phyloP scores from a whole-genome alignment of 345 rosid species.

The Gossypium thurberi region DNA sequence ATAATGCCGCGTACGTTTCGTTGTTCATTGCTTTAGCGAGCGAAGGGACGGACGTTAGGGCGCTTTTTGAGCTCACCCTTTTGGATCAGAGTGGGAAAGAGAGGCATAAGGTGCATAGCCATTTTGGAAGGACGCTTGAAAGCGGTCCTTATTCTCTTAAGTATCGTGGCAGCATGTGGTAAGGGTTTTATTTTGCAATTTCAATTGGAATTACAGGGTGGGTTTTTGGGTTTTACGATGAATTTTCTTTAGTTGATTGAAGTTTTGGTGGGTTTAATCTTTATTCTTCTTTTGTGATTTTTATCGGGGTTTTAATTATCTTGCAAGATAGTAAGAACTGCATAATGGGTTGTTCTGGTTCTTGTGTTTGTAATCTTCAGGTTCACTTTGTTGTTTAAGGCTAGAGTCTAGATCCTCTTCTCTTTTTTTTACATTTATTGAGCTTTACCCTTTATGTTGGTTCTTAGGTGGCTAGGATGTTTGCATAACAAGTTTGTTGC shows the following conservation, averaged over 20 bases:
- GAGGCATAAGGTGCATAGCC: conserved; percentile 66
- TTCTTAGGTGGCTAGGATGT: not conserved
- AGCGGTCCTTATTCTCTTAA: conserved; percentile 59
- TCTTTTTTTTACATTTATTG: not conserved
- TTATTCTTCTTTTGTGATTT: not conserved
- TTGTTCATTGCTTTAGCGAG: conserved; percentile 64
- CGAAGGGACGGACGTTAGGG: conserved; percentile 65
- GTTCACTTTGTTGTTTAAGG: not conserved
- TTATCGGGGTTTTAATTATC: not conserved
- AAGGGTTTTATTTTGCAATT: conserved; percentile 14
- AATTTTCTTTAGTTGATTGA: not conserved
- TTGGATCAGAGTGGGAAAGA: conserved; percentile 73
- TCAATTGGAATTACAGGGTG: conserved; percentile 9
- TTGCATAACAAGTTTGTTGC: not conserved
- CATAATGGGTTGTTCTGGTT: not conserved
- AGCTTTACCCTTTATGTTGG: not conserved
- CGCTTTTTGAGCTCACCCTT: conserved; percentile 60
- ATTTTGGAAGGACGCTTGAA: conserved; percentile 67
- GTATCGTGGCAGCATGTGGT: conserved; percentile 77
- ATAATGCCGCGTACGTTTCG: conserved; percentile 51
- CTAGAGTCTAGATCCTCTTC: no score
- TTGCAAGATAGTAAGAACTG: not conserved
- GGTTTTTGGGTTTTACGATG: not conserved
- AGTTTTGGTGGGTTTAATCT: not conserved
- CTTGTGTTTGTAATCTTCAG: not conserved